These are phyloP conservation scores for Nothopassalora personata DNA, from an alignment of 2,329 filamentous ascomycete genomes.

Conservation along the genomic window DNA sequence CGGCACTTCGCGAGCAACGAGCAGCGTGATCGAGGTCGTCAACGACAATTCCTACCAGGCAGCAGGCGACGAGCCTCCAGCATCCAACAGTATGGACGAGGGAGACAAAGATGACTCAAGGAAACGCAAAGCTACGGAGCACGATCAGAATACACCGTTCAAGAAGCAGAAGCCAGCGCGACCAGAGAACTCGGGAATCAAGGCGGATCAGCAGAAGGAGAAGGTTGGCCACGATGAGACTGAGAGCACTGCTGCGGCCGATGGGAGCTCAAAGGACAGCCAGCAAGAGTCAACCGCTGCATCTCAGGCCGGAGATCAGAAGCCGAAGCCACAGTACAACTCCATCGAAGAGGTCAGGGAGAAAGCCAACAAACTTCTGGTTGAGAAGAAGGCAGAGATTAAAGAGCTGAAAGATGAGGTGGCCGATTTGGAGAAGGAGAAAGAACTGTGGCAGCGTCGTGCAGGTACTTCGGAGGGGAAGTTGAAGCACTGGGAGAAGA, in stretches of 20 bases:
- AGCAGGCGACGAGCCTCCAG: background rate
- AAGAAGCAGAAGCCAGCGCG: background rate
- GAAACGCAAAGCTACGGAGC: background rate
- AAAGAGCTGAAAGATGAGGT: background rate
- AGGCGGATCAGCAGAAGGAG: background rate
- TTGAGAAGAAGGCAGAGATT: background rate
- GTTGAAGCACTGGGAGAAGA: background rate
- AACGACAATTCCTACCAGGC: background rate
- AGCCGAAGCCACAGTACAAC: background rate
- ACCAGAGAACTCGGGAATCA: background rate
- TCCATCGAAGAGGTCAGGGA: background rate
- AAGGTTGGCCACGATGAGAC: background rate
- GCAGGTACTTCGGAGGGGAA: background rate
- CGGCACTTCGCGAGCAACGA: background rate
- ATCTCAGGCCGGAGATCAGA: background rate
- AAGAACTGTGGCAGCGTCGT: background rate
- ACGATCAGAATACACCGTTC: background rate
- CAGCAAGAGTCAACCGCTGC: background rate
- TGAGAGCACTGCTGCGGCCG: background rate
- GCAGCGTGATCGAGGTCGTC: background rate
- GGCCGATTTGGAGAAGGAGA: background rate
- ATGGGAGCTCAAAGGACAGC: background rate
- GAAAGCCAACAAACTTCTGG: conserved; percentile 1
- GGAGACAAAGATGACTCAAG: background rate
- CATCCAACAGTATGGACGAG: background rate